A percentile compares a stretch with the other conserved stretches of the same genome.
These are phyloP conservation scores for Chaetomium globosum DNA, from an alignment of 2,329 filamentous ascomycete genomes.

Conservation along the genomic window DNA sequence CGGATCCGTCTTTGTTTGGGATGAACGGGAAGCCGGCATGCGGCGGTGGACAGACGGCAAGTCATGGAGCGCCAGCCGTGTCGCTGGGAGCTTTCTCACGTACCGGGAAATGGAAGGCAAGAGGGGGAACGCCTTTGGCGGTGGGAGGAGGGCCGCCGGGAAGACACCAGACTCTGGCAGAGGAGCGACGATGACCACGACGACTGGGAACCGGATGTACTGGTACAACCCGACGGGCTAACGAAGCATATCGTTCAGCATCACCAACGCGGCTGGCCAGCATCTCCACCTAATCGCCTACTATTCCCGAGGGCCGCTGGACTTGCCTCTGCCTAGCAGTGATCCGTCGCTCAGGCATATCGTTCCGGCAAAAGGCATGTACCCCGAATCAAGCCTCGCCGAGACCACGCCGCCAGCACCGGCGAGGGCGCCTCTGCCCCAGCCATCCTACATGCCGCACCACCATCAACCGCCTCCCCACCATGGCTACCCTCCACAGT, in stretches of 20 bases:
- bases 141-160: constrained; percentile 59
- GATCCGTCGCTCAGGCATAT: constrained; percentile 82
- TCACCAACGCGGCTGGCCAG: constrained; percentile 84
- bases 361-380: constrained; percentile 88
- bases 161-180: constrained; percentile 84
- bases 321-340: constrained; percentile 77
- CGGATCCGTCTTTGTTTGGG: constrained; percentile 99
- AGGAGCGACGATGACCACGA: constrained; percentile 81
- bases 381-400: constrained; percentile 91
- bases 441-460: constrained; percentile 44
- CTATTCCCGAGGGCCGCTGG: constrained; percentile 73
- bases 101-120: constrained; percentile 99
- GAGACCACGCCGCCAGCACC: constrained; percentile 80
- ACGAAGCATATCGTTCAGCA: constrained; percentile 99
- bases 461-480: constrained; percentile 26
- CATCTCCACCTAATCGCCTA: constrained; percentile 98
- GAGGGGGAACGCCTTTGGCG: constrained; percentile 75
- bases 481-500: constrained; percentile 29
- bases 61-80: constrained; percentile 96
- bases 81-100: constrained; percentile 95
- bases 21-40: constrained; percentile 98
- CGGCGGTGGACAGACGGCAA: constrained; percentile 98
- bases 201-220: constrained; percentile 85
- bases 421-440: constrained; percentile 71
- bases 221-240: constrained; percentile 89